These are phyloP conservation scores for Colletotrichum sidae DNA, from an alignment of 2,329 filamentous ascomycete genomes.

Conservation along the genomic window DNA sequence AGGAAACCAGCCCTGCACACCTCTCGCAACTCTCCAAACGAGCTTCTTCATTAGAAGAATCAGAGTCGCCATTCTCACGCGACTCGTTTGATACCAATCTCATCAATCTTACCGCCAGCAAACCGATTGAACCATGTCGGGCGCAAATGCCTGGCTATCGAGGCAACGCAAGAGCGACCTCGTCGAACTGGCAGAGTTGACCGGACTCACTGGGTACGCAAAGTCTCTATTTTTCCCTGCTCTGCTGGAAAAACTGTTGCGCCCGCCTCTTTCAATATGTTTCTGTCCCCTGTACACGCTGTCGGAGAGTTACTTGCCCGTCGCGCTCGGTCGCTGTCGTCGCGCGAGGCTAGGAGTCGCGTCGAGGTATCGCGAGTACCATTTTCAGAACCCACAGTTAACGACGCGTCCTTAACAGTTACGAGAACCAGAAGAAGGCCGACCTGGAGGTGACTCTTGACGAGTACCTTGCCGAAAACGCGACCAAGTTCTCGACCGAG, in stretches of 20 bases:
- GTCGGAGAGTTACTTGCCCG: neutral
- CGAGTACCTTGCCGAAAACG: slow-evolving; percentile 77
- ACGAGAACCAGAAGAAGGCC: slow-evolving; percentile 78
- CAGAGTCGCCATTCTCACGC: slow-evolving; percentile 28
- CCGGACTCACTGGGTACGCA: slow-evolving; percentile 80
- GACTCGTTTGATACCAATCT: slow-evolving; percentile 31
- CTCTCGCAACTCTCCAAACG: slow-evolving; percentile 9
- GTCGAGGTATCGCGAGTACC: slow-evolving; percentile 32
- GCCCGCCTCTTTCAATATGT: neutral
- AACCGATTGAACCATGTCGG: slow-evolving; percentile 63
- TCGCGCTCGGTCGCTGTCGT: slow-evolving; percentile 36
- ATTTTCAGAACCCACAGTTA: slow-evolving; percentile 30
- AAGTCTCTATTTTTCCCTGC: slow-evolving; percentile 12
- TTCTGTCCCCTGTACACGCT: slow-evolving; percentile 4
- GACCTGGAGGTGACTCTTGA: slow-evolving; percentile 84
- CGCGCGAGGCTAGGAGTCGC: slow-evolving; percentile 31
- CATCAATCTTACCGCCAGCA: slow-evolving; percentile 11
- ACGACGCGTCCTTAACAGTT: slow-evolving; percentile 58
- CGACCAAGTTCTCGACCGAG: slow-evolving; percentile 71
- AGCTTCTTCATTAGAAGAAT: neutral
- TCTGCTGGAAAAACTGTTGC: neutral
- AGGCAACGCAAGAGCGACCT: slow-evolving; percentile 87
- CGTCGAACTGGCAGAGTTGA: slow-evolving; percentile 76
- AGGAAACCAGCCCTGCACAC: slow-evolving; percentile 16
- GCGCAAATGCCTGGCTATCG: slow-evolving; percentile 78